Percentiles rank a stretch among this genome's conserved stretches.
These are phyloP conservation scores for Babesia bovis DNA, from an alignment of 169 alveolate species.

Conservation along the genomic window DNA sequence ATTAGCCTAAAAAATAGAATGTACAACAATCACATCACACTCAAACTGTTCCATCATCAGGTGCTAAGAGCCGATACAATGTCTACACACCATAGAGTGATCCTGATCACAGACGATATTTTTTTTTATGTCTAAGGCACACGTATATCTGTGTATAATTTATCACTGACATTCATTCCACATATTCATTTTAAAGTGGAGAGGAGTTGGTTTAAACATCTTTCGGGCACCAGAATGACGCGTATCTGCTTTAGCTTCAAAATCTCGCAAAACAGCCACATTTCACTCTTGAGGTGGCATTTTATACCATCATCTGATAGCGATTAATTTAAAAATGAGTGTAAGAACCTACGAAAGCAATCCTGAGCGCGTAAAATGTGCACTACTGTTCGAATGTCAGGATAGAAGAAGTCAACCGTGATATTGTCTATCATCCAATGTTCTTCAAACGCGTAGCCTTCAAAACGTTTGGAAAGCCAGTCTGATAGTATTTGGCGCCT, in stretches of 20 bases:
- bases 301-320: slow-evolving; percentile 2
- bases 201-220: not conserved
- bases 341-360: slow-evolving; percentile 34
- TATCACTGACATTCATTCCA: too few species aligned
- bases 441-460: slow-evolving; percentile 14
- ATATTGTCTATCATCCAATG: slow-evolving; percentile 26
- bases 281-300: slow-evolving; percentile 39
- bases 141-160: too few species aligned
- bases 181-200: too few species aligned
- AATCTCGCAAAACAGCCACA: slow-evolving; percentile 24
- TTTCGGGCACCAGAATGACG: slow-evolving; percentile 46
- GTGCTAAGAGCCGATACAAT: too few species aligned
- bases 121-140: too few species aligned
- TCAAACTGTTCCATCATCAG: too few species aligned
- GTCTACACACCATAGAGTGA: too few species aligned
- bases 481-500: slow-evolving; percentile 4
- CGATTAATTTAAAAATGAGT: not conserved
- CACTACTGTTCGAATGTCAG: slow-evolving; percentile 30
- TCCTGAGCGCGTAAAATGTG: slow-evolving; percentile 27
- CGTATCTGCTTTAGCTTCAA: slow-evolving; percentile 15
- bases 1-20: too few species aligned
- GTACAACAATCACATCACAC: too few species aligned
- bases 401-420: slow-evolving; percentile 52
- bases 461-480: not conserved
- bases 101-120: too few species aligned